phyloP scores from a whole-genome alignment of 768 basidiomycete genomes.

The Russula griseocarnosa region DNA sequence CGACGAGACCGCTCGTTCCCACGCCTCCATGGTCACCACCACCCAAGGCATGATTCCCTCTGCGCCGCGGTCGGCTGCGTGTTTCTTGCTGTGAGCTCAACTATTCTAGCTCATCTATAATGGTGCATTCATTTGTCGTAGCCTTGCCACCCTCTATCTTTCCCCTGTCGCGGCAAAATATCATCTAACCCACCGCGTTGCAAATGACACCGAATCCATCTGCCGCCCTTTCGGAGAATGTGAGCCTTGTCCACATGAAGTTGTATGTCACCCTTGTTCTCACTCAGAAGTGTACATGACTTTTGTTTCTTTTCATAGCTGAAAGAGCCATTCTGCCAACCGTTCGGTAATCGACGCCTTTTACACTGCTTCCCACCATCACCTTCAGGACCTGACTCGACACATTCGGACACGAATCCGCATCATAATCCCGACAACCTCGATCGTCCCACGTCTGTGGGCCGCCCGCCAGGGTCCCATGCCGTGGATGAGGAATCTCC shows the following conservation, averaged over 20 bases:
- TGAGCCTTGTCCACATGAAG: slow-evolving; percentile 43
- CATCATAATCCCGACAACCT: slow-evolving; percentile 32
- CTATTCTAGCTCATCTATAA: neutral
- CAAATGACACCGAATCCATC: slow-evolving; percentile 27
- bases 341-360: slow-evolving; percentile 90
- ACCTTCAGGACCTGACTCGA: slow-evolving; percentile 17
- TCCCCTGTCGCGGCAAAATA: slow-evolving; percentile 14
- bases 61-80: slow-evolving; percentile 3
- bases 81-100: slow-evolving; percentile 14
- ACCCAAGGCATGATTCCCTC: slow-evolving; percentile 8
- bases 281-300: slow-evolving; percentile 6
- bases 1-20: slow-evolving; percentile 13
- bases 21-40: slow-evolving; percentile 20
- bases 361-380: slow-evolving; percentile 65
- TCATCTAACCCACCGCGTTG: slow-evolving; percentile 1
- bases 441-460: neutral
- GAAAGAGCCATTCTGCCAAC: slow-evolving; percentile 86
- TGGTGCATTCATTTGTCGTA: slow-evolving; percentile 1
- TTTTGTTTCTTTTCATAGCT: slow-evolving; percentile 44
- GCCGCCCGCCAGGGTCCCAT: slow-evolving; percentile 13
- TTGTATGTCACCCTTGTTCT: slow-evolving; percentile 33
- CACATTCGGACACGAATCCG: slow-evolving; percentile 8
- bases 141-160: slow-evolving; percentile 16
- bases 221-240: slow-evolving; percentile 35
- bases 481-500: slow-evolving; percentile 15